phyloP scores from a whole-genome alignment of 2,329 filamentous ascomycete genomes.

The Talaromyces sp. region DNA sequence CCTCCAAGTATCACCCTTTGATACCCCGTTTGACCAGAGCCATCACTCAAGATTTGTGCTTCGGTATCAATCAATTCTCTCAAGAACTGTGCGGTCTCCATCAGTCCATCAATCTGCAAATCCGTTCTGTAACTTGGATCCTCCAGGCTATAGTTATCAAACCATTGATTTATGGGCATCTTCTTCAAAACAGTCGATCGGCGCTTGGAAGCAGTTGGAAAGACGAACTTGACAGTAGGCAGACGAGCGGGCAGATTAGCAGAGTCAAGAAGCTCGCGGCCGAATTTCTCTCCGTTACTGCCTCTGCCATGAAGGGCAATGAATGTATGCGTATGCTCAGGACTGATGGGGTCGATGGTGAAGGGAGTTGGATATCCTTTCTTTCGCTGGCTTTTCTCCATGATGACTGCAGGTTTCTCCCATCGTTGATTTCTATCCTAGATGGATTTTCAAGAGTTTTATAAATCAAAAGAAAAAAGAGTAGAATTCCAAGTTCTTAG shows the following conservation, averaged over 20 bases:
- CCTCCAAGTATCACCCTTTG: constrained; percentile 52
- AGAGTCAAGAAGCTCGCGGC: constrained; percentile 32
- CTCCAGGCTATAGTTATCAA: neutral
- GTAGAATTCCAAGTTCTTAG: no score
- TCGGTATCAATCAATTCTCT: neutral
- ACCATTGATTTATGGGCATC: neutral
- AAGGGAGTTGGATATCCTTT: constrained; percentile 24
- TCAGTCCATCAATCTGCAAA: neutral
- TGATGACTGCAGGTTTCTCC: neutral
- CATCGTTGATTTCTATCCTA: no score
- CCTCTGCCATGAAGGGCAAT: constrained; percentile 47
- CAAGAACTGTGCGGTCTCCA: neutral
- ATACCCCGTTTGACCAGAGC: constrained; percentile 16
- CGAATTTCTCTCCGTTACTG: constrained; percentile 37
- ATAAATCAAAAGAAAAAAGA: no score
- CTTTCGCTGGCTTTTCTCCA: neutral
- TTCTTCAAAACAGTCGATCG: neutral
- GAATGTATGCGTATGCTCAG: constrained; percentile 36
- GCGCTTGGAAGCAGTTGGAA: neutral
- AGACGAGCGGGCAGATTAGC: constrained; percentile 20
- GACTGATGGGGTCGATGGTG: constrained; percentile 23
- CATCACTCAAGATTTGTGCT: neutral
- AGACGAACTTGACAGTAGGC: neutral
- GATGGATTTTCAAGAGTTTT: no score
- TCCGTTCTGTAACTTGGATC: neutral